Evolutionary conservation across 805 yeast species (phyloP), one percentile per base, ranked within the genome.

Genomic region (Spathaspora boniae): DNA sequence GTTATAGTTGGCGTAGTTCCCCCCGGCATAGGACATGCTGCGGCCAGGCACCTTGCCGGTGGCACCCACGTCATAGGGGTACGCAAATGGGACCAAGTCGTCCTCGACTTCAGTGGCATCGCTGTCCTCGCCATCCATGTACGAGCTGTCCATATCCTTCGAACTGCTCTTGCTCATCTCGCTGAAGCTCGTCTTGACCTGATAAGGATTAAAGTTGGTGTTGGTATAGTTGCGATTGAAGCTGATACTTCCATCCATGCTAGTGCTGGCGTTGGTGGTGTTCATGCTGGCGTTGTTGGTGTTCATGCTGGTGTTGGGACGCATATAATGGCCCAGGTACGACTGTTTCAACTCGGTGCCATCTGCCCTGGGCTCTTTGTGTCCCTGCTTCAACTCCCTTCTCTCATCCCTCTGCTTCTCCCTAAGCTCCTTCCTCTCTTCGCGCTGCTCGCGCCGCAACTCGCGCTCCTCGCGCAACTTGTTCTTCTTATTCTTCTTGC

Each of bases 31-130:
- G n/a, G n/a, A n/a, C n/a, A n/a, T n/a, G n/a, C n/a, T n/a, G n/a
- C n/a, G n/a, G n/a, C n/a, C n/a, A n/a, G n/a, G n/a, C n/a, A n/a
- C n/a, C n/a, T n/a, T n/a, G n/a, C n/a, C n/a, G n/a, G n/a, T n/a
- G n/a, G n/a, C n/a, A n/a, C n/a, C n/a, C n/a, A n/a, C n/a, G n/a
- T n/a, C n/a, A n/a, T n/a, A n/a, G n/a, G n/a, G n/a, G n/a, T n/a
- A n/a, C n/a, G n/a, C n/a, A n/a, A 32, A 32, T 6, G 29, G 14
- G 20, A 32, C 40, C 16, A 37, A 40, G 14, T 30, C 38, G 18
- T 42, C 43, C 15, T 35, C 38, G 22, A 27, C 32, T 17, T 36
- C 43, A 9, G 38, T 35, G 9, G 38, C 32, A 16, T 29, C 38
- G 9, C 38, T 33, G 16, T 33, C 36, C n/a, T 29, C 9, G n/a